These are phyloP conservation scores for Tolypocladium cylindrosporum DNA, from an alignment of 2,329 filamentous ascomycete species.

Conservation along the genomic window DNA sequence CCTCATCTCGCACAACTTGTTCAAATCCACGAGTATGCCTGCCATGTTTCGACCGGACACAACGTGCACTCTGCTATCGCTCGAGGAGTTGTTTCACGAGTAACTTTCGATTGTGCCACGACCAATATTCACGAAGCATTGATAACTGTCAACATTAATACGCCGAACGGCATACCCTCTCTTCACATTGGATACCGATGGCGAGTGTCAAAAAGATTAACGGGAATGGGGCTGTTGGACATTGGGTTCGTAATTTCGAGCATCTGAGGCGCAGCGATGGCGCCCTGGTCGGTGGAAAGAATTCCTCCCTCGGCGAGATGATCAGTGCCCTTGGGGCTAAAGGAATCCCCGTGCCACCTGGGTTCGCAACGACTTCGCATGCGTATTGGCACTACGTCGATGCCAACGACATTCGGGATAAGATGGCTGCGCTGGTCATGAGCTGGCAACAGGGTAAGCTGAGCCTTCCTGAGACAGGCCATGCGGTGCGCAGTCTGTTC, in stretches of 20 bases:
- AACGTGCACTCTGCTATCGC: no score
- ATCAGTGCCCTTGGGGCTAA: constrained; percentile 16
- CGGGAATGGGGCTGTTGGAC: no score
- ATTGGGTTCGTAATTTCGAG: neutral
- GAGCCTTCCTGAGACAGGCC: constrained; percentile 19
- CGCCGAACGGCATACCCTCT: no score
- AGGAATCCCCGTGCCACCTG: constrained; percentile 21
- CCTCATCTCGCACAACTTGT: no score
- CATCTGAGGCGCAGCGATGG: neutral
- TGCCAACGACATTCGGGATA: constrained; percentile 18
- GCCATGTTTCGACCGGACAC: no score
- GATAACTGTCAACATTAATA: no score
- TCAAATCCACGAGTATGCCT: no score
- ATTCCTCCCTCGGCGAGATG: constrained; percentile 27
- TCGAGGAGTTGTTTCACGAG: no score
- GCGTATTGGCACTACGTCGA: constrained; percentile 24
- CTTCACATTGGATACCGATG: no score
- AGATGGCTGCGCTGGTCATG: constrained; percentile 14
- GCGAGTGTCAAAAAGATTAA: no score
- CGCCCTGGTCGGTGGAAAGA: constrained; percentile 24
- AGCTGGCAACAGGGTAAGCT: constrained; percentile 19
- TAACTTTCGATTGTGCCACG: no score
- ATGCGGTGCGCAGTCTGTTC: constrained; percentile 17
- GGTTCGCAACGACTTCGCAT: constrained; percentile 23
- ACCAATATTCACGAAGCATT: no score